Base-by-base conservation (phyloP, 495 filamentous ascomycete species). In the Penicillium longicatenatum region DNA sequence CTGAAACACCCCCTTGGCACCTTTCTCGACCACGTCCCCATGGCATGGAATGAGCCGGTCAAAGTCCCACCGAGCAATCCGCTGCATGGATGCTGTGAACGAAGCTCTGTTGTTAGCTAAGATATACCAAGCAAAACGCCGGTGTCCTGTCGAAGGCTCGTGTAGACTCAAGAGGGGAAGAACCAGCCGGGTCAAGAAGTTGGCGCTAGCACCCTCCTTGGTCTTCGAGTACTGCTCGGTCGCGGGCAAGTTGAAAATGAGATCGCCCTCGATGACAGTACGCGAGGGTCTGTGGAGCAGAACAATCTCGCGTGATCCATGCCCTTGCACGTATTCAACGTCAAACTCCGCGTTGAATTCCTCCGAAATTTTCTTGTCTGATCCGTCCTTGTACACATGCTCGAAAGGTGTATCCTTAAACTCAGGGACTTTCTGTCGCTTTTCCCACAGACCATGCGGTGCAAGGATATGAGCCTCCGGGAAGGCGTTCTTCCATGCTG, bases 321-420 rank as follows among this genome's bases (percentile, higher is more conserved):
- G 94, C 6, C 81, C 83, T 63, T 86, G 75, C 30, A 96, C 88
- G 68, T 86, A 96, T 72, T 97, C 93, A 59, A 83, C 82, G 11
- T 93, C 89, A 69, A 98, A 96, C 54, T 97, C 92, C 3, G 71
- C 62, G 65, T 93, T 91, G 66, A 98, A 96, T 33, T 94, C 93
- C 24, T 82, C 77, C 35, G 84, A 82, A 55, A 97, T 82, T 26
- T 70, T 75, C 20, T 81, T 75, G 9, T 64, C 54, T 30, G 75
- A 70, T 43, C 83, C 83, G 49, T 79, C 71, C 20, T 79, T 76
- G 22, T 80, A 91, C 50, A 93, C 75, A 59, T 87, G 78, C 10
- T 77, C 71, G 73, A 97, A 93, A 0, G 83, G 78, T 14, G 90
- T 85, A 58, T 84, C 77, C 51, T 84, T 83, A 67, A 89, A 87